phyloP scores from a whole-genome alignment of 257 asterid genomes.

The Ilex aquifolium region DNA sequence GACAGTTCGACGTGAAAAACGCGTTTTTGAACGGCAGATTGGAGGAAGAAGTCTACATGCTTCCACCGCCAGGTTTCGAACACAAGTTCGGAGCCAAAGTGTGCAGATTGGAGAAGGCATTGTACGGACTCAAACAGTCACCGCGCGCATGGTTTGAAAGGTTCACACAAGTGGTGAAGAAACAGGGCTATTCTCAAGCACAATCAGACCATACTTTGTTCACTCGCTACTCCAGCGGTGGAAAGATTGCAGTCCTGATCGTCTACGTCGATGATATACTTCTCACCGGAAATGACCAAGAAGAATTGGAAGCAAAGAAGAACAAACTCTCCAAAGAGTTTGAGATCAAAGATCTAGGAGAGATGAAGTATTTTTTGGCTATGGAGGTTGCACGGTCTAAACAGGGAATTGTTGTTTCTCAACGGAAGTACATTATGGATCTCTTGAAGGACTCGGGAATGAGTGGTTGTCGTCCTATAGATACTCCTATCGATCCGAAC shows the following conservation, averaged over 20 bases:
- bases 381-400: slow-evolving; percentile 5
- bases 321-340: neutral
- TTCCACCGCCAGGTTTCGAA: neutral
- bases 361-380: neutral
- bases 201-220: neutral
- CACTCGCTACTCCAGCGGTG: neutral
- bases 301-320: neutral
- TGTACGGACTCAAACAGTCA: neutral
- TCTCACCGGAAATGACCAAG: neutral
- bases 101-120: neutral
- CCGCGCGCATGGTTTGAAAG: neutral
- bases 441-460: neutral
- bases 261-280: neutral
- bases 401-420: neutral
- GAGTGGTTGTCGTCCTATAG: neutral
- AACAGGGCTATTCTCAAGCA: neutral
- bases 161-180: neutral
- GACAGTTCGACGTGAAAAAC: too few relatives aligned
- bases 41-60: neutral
- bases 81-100: neutral
- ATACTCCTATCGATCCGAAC: neutral
- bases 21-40: too few relatives aligned
- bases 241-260: neutral
- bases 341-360: neutral
- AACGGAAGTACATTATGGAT: neutral